Conservation (phyloP, 2,329 filamentous ascomycete species). For the Aphanocladium album region DNA sequence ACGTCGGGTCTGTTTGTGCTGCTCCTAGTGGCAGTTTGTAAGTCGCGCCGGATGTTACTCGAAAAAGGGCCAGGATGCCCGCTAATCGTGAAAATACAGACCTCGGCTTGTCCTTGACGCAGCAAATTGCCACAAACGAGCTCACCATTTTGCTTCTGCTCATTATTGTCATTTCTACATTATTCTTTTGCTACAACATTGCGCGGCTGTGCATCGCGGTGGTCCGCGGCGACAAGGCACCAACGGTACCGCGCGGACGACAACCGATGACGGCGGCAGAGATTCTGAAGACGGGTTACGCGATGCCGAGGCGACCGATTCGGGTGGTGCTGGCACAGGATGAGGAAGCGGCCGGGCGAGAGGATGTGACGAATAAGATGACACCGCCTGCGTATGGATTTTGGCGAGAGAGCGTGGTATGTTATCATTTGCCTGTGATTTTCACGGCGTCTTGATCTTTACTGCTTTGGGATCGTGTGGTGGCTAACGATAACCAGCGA, state of each 20-base stretch:
- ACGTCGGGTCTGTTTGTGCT: conserved; percentile 61
- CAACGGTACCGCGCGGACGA: background rate
- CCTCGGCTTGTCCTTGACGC: conserved; percentile 64
- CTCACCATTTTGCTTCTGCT: conserved; percentile 78
- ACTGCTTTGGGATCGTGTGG: background rate
- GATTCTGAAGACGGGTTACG: conserved; percentile 50
- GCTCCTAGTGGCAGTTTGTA: conserved; percentile 60
- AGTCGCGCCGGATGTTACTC: conserved; percentile 31
- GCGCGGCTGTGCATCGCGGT: conserved; percentile 67
- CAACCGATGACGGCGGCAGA: background rate
- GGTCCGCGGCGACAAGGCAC: conserved; percentile 40
- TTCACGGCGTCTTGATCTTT: background rate
- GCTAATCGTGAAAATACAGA: conserved; percentile 51
- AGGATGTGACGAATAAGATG: conserved; percentile 50
- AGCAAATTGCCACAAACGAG: conserved; percentile 59
- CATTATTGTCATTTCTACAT: conserved; percentile 65
- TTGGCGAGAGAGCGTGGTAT: conserved; percentile 76
- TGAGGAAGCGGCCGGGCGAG: conserved; percentile 59
- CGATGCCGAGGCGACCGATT: conserved; percentile 68
- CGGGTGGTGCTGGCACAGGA: conserved; percentile 69
- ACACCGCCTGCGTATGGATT: conserved; percentile 81
- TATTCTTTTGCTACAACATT: conserved; percentile 77
- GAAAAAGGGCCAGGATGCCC: too few relatives aligned
- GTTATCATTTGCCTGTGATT: conserved; percentile 28
- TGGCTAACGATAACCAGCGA: conserved; percentile 41